phyloP scores from a whole-genome alignment of 2,329 filamentous ascomycete genomes.

The Epichloe brachyelytri region DNA sequence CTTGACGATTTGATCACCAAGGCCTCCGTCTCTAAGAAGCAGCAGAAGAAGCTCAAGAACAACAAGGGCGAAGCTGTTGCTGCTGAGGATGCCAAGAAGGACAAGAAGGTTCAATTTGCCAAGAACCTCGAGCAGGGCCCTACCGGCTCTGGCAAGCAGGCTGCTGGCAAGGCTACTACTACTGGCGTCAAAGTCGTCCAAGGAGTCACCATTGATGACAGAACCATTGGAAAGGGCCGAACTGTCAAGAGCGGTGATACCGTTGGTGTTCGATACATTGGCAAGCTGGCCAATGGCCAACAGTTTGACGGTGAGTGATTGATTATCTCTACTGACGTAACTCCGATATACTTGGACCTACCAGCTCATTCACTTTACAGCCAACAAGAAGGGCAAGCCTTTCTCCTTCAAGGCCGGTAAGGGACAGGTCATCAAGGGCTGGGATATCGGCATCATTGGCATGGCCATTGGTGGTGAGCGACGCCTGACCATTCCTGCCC shows the following conservation, averaged over 20 bases:
- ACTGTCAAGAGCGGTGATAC: constrained; percentile 81
- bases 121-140: constrained; percentile 98
- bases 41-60: constrained; percentile 97
- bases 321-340: not conserved
- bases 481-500: constrained; percentile 75
- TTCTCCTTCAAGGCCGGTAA: constrained; percentile 91
- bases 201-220: constrained; percentile 89
- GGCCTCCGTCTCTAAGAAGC: constrained; percentile 69
- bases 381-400: constrained; percentile 98
- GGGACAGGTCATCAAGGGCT: constrained; percentile 96
- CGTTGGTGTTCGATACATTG: constrained; percentile 93
- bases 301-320: constrained; percentile 72
- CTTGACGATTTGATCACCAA: constrained; percentile 83
- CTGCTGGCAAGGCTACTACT: constrained; percentile 32
- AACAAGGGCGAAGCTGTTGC: constrained; percentile 82
- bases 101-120: constrained; percentile 96
- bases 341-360: not conserved
- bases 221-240: constrained; percentile 77
- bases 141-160: constrained; percentile 50
- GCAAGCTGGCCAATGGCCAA: constrained; percentile 89
- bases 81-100: constrained; percentile 46
- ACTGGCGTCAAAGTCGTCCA: constrained; percentile 66
- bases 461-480: constrained; percentile 93
- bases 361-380: constrained; percentile 27
- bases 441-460: constrained; percentile 88